phyloP scores from a whole-genome alignment of 2,329 filamentous ascomycete species.

The Fonsecaea pugnacius region DNA sequence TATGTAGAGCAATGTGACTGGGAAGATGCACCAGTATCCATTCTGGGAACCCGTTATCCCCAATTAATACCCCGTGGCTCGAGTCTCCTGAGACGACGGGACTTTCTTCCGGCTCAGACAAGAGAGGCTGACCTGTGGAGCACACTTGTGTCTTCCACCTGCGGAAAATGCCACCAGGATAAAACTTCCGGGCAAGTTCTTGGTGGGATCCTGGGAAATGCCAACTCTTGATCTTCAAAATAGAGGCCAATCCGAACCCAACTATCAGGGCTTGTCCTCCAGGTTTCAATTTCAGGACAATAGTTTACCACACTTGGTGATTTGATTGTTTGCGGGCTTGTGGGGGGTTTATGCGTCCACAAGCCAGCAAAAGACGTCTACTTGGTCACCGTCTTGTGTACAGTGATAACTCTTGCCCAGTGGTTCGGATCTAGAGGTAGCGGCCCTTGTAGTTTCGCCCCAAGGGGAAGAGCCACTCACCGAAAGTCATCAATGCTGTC shows the following conservation, averaged over 20 bases:
- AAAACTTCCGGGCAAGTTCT: not conserved
- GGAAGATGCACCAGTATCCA: not conserved
- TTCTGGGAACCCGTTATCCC: not conserved
- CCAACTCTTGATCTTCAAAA: not conserved
- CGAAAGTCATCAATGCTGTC: too few species aligned
- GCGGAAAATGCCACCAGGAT: not conserved
- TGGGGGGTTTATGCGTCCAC: too few species aligned
- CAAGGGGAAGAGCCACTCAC: too few species aligned
- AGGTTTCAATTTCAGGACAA: not conserved
- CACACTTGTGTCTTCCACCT: not conserved
- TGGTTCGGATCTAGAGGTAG: too few species aligned
- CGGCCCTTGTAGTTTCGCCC: too few species aligned
- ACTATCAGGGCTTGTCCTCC: not conserved
- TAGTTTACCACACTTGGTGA: not conserved
- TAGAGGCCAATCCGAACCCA: not conserved
- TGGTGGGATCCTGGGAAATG: not conserved
- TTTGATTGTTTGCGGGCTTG: not conserved
- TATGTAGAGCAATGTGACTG: not conserved
- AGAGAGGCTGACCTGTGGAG: not conserved
- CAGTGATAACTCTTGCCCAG: too few species aligned
- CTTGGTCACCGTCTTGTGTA: too few species aligned
- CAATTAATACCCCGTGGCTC: not conserved
- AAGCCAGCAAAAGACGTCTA: too few species aligned
- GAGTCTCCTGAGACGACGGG: not conserved
- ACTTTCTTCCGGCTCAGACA: not conserved